Evolutionary conservation across 345 rosid genomes (phyloP).

Genomic region (Citrus reticulata): DNA sequence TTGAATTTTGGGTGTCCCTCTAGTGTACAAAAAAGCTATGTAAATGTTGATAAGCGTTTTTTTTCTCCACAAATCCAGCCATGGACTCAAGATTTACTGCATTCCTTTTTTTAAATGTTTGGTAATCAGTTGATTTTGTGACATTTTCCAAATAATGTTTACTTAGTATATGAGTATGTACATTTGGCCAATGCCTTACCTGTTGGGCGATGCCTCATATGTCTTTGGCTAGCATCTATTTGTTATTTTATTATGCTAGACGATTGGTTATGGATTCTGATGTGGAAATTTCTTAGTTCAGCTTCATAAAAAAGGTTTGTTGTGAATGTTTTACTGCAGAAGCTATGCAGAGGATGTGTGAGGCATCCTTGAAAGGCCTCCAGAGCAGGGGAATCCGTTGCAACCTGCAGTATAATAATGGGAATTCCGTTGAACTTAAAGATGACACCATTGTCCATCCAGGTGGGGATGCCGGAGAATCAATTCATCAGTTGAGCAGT

Average conservation of each 20-base stretch:
- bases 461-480: conserved; percentile 31
- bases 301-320: not conserved
- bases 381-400: conserved; percentile 39
- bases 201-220: not conserved
- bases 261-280: not conserved
- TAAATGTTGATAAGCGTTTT: not conserved
- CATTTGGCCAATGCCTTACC: not conserved
- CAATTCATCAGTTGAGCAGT: conserved; percentile 25
- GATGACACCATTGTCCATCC: conserved; percentile 25
- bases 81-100: not conserved
- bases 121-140: not conserved
- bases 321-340: conserved; percentile 24
- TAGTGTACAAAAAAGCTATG: not conserved
- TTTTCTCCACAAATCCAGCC: not conserved
- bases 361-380: conserved; percentile 52
- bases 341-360: conserved; percentile 43
- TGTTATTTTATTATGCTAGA: not conserved
- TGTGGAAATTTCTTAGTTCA: not conserved
- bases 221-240: not conserved
- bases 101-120: not conserved
- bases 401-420: conserved; percentile 21
- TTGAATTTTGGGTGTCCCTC: not conserved
- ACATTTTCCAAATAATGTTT: not conserved
- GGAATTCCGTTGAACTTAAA: conserved; percentile 41
- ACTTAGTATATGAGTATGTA: not conserved